Evolutionary conservation across 352 stramenopile species (phyloP).

Genomic region (Nothophytophthora sp.): DNA sequence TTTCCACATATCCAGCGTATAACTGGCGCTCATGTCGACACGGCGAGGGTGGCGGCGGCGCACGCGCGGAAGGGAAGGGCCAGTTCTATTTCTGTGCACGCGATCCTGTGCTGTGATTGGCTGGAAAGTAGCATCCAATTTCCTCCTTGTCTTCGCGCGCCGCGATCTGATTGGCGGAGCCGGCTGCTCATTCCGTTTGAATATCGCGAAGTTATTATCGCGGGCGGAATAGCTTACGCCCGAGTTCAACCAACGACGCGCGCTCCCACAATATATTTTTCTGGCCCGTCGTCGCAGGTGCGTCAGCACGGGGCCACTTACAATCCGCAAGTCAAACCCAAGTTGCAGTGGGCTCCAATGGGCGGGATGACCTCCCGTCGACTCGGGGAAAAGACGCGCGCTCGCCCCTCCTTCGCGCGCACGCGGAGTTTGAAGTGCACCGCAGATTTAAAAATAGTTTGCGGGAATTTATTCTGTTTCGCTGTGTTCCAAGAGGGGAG

Average conservation of each 20-base stretch:
- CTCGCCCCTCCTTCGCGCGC: not conserved
- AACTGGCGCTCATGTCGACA: conserved; percentile 14
- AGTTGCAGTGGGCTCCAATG: not conserved
- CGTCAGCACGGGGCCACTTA: too few species aligned
- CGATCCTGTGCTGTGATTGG: conserved; percentile 18
- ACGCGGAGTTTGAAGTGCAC: conserved; percentile 19
- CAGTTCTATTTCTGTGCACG: conserved; percentile 12
- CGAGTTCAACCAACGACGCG: not conserved
- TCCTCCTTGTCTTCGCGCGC: conserved; percentile 33
- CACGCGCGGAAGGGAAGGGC: too few species aligned
- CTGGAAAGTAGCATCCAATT: conserved; percentile 11
- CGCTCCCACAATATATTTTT: too few species aligned
- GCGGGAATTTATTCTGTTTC: conserved; percentile 22
- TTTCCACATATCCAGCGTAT: conserved; percentile 16
- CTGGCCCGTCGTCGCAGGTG: too few species aligned
- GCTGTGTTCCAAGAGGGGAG: not conserved
- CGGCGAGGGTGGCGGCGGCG: conserved; percentile 9
- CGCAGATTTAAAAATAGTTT: conserved; percentile 9
- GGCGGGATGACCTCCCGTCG: not conserved
- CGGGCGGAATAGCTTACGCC: not conserved
- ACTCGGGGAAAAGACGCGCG: not conserved
- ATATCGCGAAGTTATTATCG: conserved; percentile 20
- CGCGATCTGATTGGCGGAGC: conserved; percentile 42
- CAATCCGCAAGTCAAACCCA: not conserved
- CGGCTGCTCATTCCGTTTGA: not conserved